Evolutionary conservation across 1,139 yeast genomes (phyloP), one percentile per base, ranked within the genome.

Genomic region (Taphrina communis): DNA sequence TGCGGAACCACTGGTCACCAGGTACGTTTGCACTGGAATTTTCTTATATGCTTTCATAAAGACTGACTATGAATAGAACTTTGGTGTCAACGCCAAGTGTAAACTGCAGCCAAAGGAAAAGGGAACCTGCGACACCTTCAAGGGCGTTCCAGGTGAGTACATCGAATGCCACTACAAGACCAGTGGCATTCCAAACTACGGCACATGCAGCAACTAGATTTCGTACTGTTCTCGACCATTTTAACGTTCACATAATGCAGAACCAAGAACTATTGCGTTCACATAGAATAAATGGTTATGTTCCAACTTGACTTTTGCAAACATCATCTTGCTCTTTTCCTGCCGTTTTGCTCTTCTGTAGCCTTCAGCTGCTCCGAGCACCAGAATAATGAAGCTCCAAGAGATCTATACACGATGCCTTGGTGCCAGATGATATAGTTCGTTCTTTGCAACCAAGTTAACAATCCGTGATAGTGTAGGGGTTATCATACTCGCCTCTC

Each of bases 401-500:
- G 17, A 17, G 17, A 17, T 17, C 17, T 17, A 17, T 17, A 17
- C 17, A 17, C 17, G 17, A 17, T 17, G 17, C 1, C 17, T 17
- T 17, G 17, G 17, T 17, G 17, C 1, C 1, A 17, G 1, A 17
- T 17, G 1, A 19, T 50, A 19, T 50, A 50, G 17, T 50, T 21
- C 1, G 11, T 50, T 21, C 1, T 21, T 17, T 50, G 55, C 14
- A 1, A 0, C 5, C 21, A 12, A 11, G 3, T 1, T 42, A 41
- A 12, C 50, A 14, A 38, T 56, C 60, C 60, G 60, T 39, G 46
- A 56, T 56, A 41, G 60, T 56, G 60, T 56, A 56, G 60, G 60
- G 60, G 60, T 56, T 56, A 56, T 56, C 60, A 56, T 56, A 56
- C 50, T 41, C 50, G 60, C 60, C 60, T 56, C 60, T 56, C 60